phyloP scores from a whole-genome alignment of 805 yeast genomes.

The Lachancea waltii region DNA sequence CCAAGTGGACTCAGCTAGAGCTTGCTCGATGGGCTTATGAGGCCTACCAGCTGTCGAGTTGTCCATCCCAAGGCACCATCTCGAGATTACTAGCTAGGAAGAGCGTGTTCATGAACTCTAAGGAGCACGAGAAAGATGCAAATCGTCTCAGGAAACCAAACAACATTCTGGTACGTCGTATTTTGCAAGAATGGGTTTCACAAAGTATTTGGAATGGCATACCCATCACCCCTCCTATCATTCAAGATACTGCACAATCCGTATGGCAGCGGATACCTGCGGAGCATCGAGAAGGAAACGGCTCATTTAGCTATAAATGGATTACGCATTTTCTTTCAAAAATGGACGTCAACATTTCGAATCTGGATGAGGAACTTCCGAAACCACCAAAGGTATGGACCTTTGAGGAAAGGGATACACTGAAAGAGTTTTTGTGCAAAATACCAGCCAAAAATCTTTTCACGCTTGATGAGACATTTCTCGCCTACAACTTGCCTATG shows the following conservation, averaged over 20 bases:
- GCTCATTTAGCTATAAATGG: conserved; percentile 62
- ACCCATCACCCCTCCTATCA: conserved; percentile 57
- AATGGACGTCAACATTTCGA: conserved; percentile 46
- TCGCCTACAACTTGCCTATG: conserved; percentile 53
- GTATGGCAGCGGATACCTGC: conserved; percentile 57
- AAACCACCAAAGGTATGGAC: conserved; percentile 53
- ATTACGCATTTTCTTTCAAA: conserved; percentile 39
- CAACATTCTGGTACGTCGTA: conserved; percentile 47
- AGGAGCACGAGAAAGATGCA: conserved; percentile 44
- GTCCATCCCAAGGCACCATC: conserved; percentile 64
- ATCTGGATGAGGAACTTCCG: conserved; percentile 39
- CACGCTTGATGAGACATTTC: conserved; percentile 53
- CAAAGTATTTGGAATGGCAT: conserved; percentile 63
- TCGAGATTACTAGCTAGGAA: conserved; percentile 54
- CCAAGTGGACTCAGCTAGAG: conserved; percentile 61
- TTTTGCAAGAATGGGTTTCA: conserved; percentile 64
- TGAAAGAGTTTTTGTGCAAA: conserved; percentile 41
- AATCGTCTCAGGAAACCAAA: conserved; percentile 44
- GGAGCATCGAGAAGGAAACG: conserved; percentile 52
- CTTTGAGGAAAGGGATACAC: conserved; percentile 47
- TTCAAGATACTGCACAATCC: conserved; percentile 55
- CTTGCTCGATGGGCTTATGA: conserved; percentile 58
- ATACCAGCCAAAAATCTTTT: conserved; percentile 48
- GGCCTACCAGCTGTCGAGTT: conserved; percentile 43
- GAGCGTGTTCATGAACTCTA: conserved; percentile 37